phyloP scores from a whole-genome alignment of 2,329 filamentous ascomycete species.

The Monosporascus sp. region DNA sequence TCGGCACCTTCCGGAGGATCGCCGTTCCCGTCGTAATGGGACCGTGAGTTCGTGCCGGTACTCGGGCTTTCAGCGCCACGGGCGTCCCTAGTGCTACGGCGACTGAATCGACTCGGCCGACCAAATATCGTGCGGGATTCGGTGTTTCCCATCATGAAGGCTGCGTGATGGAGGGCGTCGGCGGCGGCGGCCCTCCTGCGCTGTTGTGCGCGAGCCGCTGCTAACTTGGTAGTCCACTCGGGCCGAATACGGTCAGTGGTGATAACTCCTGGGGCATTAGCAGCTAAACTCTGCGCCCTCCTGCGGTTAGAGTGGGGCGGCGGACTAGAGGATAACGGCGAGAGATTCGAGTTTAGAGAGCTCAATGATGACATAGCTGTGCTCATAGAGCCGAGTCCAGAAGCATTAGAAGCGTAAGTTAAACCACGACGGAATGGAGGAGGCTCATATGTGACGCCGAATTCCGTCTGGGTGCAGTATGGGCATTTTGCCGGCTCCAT shows the following conservation, averaged over 20 bases:
- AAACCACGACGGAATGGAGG: conserved; percentile 85
- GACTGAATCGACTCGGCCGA: conserved; percentile 48
- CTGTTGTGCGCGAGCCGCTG: conserved; percentile 77
- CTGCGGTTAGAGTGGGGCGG: conserved; percentile 34
- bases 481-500: conserved; percentile 91
- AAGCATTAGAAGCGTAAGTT: conserved; percentile 54
- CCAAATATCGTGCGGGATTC: conserved; percentile 50
- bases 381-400: conserved; percentile 43
- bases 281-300: conserved; percentile 63
- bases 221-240: conserved; percentile 89
- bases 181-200: conserved; percentile 85
- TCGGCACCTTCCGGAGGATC: conserved; percentile 27
- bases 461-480: conserved; percentile 91
- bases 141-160: conserved; percentile 75
- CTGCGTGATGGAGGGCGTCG: conserved; percentile 89
- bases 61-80: conserved; percentile 27
- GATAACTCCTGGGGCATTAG: conserved; percentile 77
- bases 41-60: conserved; percentile 12
- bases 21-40: conserved; percentile 18
- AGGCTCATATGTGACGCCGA: conserved; percentile 90
- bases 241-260: conserved; percentile 89
- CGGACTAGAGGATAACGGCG: conserved; percentile 33
- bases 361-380: conserved; percentile 84
- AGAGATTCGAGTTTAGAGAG: conserved; percentile 61
- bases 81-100: conserved; percentile 42